Evolutionary conservation across 2,329 filamentous ascomycete genomes (phyloP), one percentile per base, ranked within the genome.

Genomic region (Sporothrix brasiliensis): DNA sequence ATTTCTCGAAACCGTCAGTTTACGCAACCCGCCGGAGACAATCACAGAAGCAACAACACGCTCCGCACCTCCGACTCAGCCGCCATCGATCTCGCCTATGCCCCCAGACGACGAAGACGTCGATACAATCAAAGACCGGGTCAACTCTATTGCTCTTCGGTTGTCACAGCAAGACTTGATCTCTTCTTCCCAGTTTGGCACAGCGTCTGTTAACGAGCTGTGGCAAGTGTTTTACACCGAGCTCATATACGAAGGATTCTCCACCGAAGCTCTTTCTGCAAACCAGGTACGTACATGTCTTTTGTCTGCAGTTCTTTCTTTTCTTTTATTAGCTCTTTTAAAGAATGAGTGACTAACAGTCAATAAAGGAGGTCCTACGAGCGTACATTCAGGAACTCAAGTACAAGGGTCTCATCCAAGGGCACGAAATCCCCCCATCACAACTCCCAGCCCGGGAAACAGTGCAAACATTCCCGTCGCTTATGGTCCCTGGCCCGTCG

Each of bases 331-430:
- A 14, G 14, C 9, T 9, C 47, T 24, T 4, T 24, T 11, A 24
- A 16, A 27, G 27, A 16, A 24, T 14, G 24, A 9, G 27, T 6
- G 5, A 30, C n/a, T 68, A 24, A 69, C 66, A 61, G 3, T 30
- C n/a, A 69, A 69, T 74, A 77, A 70, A 89, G 87, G 85, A 88
- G 73, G 81, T 88, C 11, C 78, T 89, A 30, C 82, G 86, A 72
- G 86, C 87, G 24, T 89, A 89, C 75, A 88, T 89, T 54, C 85
- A 85, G 49, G 84, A 87, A 75, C 82, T 89, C 72, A 85, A 88
- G 73, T 82, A 85, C 53, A 80, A 83, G 69, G 80, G 80, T 49
- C 77, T 78, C n/a, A 76, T 79, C 14, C 80, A 81, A 52, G 81
- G 80, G 27, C 82, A 81, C 34, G 77, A 79, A 47, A 82, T 82